Percentiles rank a stretch among this genome's conserved stretches.
Conservation (phyloP, 768 basidiomycete genomes). For the Naganishia onofrii region DNA sequence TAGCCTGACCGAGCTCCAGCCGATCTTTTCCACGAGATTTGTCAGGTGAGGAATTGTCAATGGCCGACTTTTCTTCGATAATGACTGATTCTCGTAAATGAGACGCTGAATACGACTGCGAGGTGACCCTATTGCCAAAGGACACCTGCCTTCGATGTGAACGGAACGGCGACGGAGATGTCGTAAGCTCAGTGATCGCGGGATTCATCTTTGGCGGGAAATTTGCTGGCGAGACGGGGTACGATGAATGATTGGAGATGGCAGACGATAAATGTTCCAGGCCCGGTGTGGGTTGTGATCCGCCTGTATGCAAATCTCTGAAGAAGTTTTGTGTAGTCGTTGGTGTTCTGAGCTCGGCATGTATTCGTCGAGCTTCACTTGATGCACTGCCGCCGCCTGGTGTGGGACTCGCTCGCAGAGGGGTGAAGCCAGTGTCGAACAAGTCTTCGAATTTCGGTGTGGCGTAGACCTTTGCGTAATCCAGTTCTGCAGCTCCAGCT, state of each 20-base stretch:
- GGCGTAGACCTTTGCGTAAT: slow-evolving; percentile 34
- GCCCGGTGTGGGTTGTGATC: slow-evolving; percentile 26
- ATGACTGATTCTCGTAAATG: slow-evolving; percentile 26
- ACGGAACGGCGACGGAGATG: slow-evolving; percentile 28
- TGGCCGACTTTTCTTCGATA: slow-evolving; percentile 1
- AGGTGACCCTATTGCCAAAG: slow-evolving; percentile 25
- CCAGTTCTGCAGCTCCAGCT: slow-evolving; percentile 26
- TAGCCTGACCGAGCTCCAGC: background rate
- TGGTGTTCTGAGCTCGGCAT: slow-evolving; percentile 28
- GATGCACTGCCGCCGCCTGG: slow-evolving; percentile 10
- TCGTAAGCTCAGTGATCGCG: slow-evolving; percentile 9
- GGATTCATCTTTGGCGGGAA: slow-evolving; percentile 20
- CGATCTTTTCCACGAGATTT: background rate
- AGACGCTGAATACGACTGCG: slow-evolving; percentile 20
- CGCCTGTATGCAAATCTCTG: slow-evolving; percentile 25
- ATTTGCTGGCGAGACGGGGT: slow-evolving; percentile 22
- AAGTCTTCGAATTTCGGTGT: slow-evolving; percentile 36
- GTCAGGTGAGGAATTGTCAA: background rate
- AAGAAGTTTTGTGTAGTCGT: slow-evolving; percentile 34
- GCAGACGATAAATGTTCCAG: slow-evolving; percentile 28
- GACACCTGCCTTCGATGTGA: slow-evolving; percentile 32
- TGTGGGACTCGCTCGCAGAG: slow-evolving; percentile 23
- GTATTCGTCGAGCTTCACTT: background rate
- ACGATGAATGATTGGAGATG: slow-evolving; percentile 8
- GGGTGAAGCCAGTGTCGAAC: slow-evolving; percentile 28